Evolutionary conservation across 495 filamentous ascomycete genomes (phyloP).

Genomic region (Penicillium malachiteum): DNA sequence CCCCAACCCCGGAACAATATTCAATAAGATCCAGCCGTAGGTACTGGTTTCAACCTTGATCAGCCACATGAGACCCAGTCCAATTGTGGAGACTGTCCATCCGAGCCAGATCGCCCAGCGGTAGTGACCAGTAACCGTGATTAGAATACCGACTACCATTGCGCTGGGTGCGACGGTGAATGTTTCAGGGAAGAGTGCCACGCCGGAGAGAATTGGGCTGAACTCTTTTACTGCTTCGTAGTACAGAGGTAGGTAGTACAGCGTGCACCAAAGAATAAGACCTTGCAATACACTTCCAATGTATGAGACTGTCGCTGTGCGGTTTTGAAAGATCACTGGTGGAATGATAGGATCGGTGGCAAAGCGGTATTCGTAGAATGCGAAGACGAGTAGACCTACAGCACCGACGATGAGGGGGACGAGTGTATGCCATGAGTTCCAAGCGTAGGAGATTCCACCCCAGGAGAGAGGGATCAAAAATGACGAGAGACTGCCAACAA

Average conservation of each 20-base stretch:
- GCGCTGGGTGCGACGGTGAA: constrained; percentile 53
- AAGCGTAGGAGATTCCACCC: constrained; percentile 51
- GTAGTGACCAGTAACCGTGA: constrained; percentile 47
- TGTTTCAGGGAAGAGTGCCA: constrained; percentile 49
- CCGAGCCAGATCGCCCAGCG: constrained; percentile 53
- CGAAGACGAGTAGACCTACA: constrained; percentile 43
- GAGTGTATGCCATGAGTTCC: constrained; percentile 52
- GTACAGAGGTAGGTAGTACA: constrained; percentile 51
- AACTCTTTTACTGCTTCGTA: constrained; percentile 54
- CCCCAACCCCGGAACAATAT: constrained; percentile 47
- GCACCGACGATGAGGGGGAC: constrained; percentile 58
- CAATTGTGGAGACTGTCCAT: constrained; percentile 50
- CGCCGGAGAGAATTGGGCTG: constrained; percentile 44
- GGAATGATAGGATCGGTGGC: constrained; percentile 52
- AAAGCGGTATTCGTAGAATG: constrained; percentile 47
- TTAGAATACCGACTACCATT: constrained; percentile 45
- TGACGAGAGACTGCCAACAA: constrained; percentile 48
- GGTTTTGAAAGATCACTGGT: constrained; percentile 46
- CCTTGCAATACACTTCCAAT: constrained; percentile 48
- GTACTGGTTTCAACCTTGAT: constrained; percentile 45
- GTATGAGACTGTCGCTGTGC: constrained; percentile 46
- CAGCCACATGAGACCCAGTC: constrained; percentile 45
- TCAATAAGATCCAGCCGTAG: constrained; percentile 47
- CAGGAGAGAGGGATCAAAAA: constrained; percentile 52
- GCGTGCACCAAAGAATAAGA: constrained; percentile 46